A percentile compares a stretch with the other conserved stretches of the same genome.
These are phyloP conservation scores for Arctium lappa DNA, from an alignment of 129 eudicot genomes.

Conservation along the genomic window DNA sequence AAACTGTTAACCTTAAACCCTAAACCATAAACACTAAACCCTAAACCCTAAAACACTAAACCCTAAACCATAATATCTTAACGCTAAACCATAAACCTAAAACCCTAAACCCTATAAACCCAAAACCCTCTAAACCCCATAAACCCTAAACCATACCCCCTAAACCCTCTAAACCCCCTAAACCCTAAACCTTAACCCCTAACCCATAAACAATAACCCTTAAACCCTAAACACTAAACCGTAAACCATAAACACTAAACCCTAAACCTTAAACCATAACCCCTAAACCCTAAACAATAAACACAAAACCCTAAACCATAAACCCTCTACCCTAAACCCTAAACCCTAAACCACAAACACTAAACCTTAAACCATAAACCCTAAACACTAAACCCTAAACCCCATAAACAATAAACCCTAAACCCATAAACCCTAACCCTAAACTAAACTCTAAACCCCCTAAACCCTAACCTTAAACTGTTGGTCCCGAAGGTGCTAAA, in stretches of 20 bases:
- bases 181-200: constrained; percentile 13
- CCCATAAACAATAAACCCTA: constrained; percentile 3
- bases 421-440: background rate
- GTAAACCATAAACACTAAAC: constrained; percentile 5
- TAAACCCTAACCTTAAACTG: background rate
- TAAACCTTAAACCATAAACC: constrained; percentile 5
- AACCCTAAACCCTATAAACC: constrained; percentile 25
- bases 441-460: background rate
- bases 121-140: too few species aligned
- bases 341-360: constrained; percentile 2
- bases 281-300: constrained; percentile 13
- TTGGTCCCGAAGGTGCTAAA: background rate
- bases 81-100: constrained; percentile 18
- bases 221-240: constrained; percentile 11
- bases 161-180: too few species aligned
- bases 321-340: constrained; percentile 8
- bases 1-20: constrained; percentile 16
- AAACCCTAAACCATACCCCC: constrained; percentile 14
- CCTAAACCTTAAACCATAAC: constrained; percentile 14
- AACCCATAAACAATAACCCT: constrained; percentile 2
- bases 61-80: background rate
- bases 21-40: constrained; percentile 16
- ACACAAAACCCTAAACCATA: constrained; percentile 11
- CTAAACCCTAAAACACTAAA: constrained; percentile 14
- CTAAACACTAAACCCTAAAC: constrained; percentile 7